A percentile compares a stretch with the other conserved stretches of the same genome.
These are phyloP conservation scores for Dentipellis sp. DNA, from an alignment of 768 basidiomycete genomes.

Conservation along the genomic window DNA sequence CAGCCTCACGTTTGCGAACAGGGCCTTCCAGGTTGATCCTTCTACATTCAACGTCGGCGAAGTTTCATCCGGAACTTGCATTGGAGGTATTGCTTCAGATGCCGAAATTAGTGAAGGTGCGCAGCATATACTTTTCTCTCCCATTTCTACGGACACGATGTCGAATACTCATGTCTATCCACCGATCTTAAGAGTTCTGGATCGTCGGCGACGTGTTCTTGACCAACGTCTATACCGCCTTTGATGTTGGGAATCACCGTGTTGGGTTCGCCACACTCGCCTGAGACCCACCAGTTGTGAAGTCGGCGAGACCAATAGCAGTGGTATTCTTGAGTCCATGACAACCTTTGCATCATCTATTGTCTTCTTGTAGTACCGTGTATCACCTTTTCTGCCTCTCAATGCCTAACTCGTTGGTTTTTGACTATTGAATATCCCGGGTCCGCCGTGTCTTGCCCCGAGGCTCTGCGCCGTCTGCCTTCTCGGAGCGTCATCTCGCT, in stretches of 20 bases:
- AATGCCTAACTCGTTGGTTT: too few species aligned
- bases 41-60: slow-evolving; percentile 19
- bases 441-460: too few species aligned
- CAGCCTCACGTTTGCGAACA: slow-evolving; percentile 21
- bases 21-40: slow-evolving; percentile 17
- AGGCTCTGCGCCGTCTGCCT: too few species aligned
- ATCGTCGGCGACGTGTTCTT: slow-evolving; percentile 6
- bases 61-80: slow-evolving; percentile 13
- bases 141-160: background rate
- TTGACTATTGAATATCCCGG: too few species aligned
- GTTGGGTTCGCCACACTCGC: too few species aligned
- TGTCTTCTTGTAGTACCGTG: too few species aligned
- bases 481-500: too few species aligned
- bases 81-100: slow-evolving; percentile 10
- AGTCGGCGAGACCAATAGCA: too few species aligned
- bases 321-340: too few species aligned
- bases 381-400: too few species aligned
- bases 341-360: too few species aligned
- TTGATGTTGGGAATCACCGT: slow-evolving; percentile 1
- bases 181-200: slow-evolving; percentile 1
- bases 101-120: background rate
- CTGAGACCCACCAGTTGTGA: too few species aligned
- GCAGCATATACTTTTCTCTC: background rate
- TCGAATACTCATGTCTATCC: background rate
- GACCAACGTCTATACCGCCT: slow-evolving; percentile 5